A percentile compares a stretch with the other conserved stretches of the same genome.
These are phyloP conservation scores for Helianthus tuberosus DNA, from an alignment of 129 eudicot genomes.

Conservation along the genomic window DNA sequence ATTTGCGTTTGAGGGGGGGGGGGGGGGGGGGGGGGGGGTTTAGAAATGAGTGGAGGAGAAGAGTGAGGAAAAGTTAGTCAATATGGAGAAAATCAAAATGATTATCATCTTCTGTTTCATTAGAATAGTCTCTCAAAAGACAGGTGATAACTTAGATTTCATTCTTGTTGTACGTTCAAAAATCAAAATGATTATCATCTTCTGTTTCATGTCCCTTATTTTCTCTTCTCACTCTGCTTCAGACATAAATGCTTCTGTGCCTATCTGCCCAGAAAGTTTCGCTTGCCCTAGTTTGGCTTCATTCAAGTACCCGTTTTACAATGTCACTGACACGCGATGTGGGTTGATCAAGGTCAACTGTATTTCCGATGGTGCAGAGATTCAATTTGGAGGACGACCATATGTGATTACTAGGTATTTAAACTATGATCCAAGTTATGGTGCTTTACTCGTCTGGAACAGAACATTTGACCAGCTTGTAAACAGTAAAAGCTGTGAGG, in stretches of 20 bases:
- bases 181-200: too few species aligned
- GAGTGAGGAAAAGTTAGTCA: too few species aligned
- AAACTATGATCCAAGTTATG: too few species aligned
- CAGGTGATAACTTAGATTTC: too few species aligned
- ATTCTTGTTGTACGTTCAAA: too few species aligned
- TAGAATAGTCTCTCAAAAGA: too few species aligned
- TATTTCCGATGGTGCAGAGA: not conserved
- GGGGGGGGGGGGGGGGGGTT: too few species aligned
- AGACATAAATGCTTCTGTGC: not conserved
- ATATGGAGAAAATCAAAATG: too few species aligned
- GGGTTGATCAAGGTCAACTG: not conserved
- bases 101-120: too few species aligned
- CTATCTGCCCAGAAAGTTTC: slow-evolving; percentile 30
- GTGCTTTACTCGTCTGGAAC: not conserved
- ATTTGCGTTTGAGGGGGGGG: too few species aligned
- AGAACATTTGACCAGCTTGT: slow-evolving; percentile 4
- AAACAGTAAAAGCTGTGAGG: slow-evolving; percentile 2
- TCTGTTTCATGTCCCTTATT: not conserved
- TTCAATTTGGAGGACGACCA: not conserved
- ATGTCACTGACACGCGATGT: not conserved
- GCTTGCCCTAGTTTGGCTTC: not conserved
- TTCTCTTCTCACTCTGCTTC: slow-evolving; percentile 17
- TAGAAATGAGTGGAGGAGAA: too few species aligned
- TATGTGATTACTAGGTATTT: not conserved
- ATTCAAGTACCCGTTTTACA: slow-evolving; percentile 15